Evolutionary conservation across 73 alveolate genomes (phyloP).

Genomic region (Symbiodinium pilosum): DNA sequence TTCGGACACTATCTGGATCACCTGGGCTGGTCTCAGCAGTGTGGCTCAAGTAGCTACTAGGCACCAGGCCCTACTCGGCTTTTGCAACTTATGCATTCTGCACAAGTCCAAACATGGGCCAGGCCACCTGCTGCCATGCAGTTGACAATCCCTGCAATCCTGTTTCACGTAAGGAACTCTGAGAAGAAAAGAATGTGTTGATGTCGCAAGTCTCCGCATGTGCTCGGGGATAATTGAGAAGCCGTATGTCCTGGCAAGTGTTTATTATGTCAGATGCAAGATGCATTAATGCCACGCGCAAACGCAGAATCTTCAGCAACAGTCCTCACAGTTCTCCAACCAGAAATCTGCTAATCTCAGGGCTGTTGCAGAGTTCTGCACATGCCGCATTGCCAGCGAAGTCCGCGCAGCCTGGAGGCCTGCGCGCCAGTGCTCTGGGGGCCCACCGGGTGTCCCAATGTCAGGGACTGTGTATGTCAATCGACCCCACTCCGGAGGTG

Average conservation of each 20-base stretch:
- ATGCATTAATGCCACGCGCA: no score
- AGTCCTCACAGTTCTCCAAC: slow-evolving; percentile 51
- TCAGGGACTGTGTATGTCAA: slow-evolving; percentile 68
- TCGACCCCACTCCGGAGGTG: slow-evolving; percentile 76
- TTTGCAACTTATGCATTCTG: no score
- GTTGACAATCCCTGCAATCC: slow-evolving; percentile 54
- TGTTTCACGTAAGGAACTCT: slow-evolving; percentile 53
- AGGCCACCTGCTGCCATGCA: slow-evolving; percentile 70
- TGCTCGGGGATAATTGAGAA: slow-evolving; percentile 25
- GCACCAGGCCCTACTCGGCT: background rate
- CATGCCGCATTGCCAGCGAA: slow-evolving; percentile 40
- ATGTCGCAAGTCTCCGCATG: slow-evolving; percentile 80
- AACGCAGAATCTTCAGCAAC: background rate
- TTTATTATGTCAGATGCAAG: no score
- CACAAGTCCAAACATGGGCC: background rate
- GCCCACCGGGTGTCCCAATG: slow-evolving; percentile 88
- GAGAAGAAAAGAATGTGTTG: slow-evolving; percentile 53
- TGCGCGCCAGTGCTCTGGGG: slow-evolving; percentile 78
- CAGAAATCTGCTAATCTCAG: slow-evolving; percentile 67
- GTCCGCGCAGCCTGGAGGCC: slow-evolving; percentile 72
- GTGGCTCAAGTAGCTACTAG: no score
- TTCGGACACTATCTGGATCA: slow-evolving; percentile 80
- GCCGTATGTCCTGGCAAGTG: slow-evolving; percentile 40
- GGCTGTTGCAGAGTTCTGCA: slow-evolving; percentile 84
- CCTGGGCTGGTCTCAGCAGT: no score